phyloP scores from a whole-genome alignment of 768 basidiomycete genomes.

The Dictyophora rubrovolvata region DNA sequence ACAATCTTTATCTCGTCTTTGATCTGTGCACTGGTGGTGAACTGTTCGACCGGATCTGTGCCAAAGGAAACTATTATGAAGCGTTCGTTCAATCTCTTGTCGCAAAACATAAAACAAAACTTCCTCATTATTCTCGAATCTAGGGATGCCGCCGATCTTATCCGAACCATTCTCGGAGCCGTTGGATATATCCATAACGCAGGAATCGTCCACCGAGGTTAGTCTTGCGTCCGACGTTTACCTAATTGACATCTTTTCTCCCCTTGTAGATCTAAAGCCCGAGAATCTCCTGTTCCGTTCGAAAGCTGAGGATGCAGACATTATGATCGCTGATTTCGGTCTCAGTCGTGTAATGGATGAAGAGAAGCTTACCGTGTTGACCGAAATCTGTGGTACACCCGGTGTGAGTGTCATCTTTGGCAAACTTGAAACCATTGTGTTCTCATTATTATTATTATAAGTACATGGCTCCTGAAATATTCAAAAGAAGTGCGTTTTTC shows the following conservation, averaged over 20 bases:
- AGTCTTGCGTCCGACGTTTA: conserved; percentile 12
- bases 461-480: conserved; percentile 97
- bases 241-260: not conserved
- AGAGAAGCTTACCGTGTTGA: conserved; percentile 76
- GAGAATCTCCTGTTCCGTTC: conserved; percentile 96
- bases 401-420: conserved; percentile 39
- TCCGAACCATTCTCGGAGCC: conserved; percentile 77
- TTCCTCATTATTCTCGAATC: not conserved
- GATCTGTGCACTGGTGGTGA: conserved; percentile 97
- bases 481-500: conserved; percentile 73
- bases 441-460: conserved; percentile 18
- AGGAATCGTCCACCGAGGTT: conserved; percentile 88
- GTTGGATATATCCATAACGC: conserved; percentile 87
- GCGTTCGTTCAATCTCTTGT: conserved; percentile 42
- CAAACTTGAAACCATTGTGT: not conserved
- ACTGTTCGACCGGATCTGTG: conserved; percentile 98
- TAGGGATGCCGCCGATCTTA: conserved; percentile 82
- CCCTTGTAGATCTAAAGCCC: conserved; percentile 76
- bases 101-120: not conserved
- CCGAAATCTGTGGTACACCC: conserved; percentile 93
- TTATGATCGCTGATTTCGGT: conserved; percentile 97
- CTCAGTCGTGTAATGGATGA: conserved; percentile 86
- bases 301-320: conserved; percentile 79
- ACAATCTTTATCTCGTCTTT: conserved; percentile 90
- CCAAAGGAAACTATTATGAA: conserved; percentile 94